Percentiles rank a stretch among this genome's conserved stretches.
These are phyloP conservation scores for Coffea canephora DNA, from an alignment of 257 asterid species.

Conservation along the genomic window DNA sequence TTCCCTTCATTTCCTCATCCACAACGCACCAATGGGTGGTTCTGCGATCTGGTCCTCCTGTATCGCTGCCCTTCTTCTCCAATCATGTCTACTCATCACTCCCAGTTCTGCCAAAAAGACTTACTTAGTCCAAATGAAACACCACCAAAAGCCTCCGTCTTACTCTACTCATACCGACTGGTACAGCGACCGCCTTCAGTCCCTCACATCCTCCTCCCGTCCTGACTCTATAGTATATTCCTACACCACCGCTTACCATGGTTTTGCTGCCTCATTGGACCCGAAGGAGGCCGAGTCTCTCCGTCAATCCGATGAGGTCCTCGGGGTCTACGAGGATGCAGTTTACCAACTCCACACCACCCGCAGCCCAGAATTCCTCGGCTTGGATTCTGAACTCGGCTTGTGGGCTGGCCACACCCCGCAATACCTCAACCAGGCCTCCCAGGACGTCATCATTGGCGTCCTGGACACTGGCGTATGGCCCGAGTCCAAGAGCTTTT, in stretches of 20 bases:
- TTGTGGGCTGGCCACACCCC: slow-evolving; percentile 28
- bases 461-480: slow-evolving; percentile 55
- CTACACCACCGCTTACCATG: slow-evolving; percentile 38
- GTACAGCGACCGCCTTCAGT: slow-evolving; percentile 23
- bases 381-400: slow-evolving; percentile 26
- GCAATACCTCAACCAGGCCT: slow-evolving; percentile 29
- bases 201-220: slow-evolving; percentile 9
- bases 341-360: slow-evolving; percentile 45
- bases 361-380: slow-evolving; percentile 43
- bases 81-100: slow-evolving; percentile 9
- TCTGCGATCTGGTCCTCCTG: slow-evolving; percentile 21
- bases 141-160: slow-evolving; percentile 31
- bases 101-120: slow-evolving; percentile 24
- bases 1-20: background rate
- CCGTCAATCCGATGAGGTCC: slow-evolving; percentile 33
- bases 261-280: slow-evolving; percentile 39
- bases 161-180: slow-evolving; percentile 36
- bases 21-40: slow-evolving; percentile 20
- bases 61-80: slow-evolving; percentile 20
- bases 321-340: slow-evolving; percentile 45
- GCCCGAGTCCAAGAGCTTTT: slow-evolving; percentile 50
- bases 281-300: slow-evolving; percentile 38
- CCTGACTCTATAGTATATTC: slow-evolving; percentile 34
- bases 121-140: slow-evolving; percentile 44
- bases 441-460: slow-evolving; percentile 44